phyloP scores from a whole-genome alignment of 2,329 filamentous ascomycete genomes.

The Raffaelea ambrosiae region DNA sequence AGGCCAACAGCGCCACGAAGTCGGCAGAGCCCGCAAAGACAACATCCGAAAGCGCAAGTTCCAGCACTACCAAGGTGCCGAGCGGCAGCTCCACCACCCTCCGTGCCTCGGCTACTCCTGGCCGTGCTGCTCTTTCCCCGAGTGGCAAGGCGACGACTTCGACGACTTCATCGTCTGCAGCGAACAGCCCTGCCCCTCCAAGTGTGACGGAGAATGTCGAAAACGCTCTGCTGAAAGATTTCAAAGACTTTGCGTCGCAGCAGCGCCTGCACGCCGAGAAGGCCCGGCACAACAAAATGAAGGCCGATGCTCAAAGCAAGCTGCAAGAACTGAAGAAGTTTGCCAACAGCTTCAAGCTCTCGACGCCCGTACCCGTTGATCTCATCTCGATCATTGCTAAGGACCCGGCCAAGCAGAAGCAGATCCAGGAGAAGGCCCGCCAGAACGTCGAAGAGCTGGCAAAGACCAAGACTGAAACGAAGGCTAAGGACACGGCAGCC shows the following conservation, averaged over 20 bases:
- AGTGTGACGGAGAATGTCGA: conserved; percentile 55
- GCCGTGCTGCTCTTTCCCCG: conserved; percentile 30
- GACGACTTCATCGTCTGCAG: conserved; percentile 1
- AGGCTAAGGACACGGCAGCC: conserved; percentile 42
- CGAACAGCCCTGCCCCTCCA: conserved; percentile 26
- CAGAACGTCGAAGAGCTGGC: conserved; percentile 61
- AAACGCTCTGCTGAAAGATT: conserved; percentile 51
- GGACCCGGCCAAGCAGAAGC: conserved; percentile 86
- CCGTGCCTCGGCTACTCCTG: conserved; percentile 26
- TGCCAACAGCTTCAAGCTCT: conserved; percentile 85
- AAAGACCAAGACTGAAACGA: conserved; percentile 35
- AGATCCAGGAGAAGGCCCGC: conserved; percentile 83
- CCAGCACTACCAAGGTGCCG: conserved; percentile 6
- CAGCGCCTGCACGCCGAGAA: conserved; percentile 49
- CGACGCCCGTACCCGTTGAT: conserved; percentile 84
- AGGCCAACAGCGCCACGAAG: conserved; percentile 5
- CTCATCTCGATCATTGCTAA: conserved; percentile 93
- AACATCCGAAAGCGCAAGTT: not conserved
- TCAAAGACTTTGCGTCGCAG: conserved; percentile 54
- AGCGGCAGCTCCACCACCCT: conserved; percentile 5
- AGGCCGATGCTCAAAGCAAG: conserved; percentile 80
- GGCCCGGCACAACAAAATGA: conserved; percentile 47
- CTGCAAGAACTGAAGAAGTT: conserved; percentile 94
- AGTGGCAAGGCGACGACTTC: conserved; percentile 5
- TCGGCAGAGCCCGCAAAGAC: conserved; percentile 3